Evolutionary conservation across 2,329 filamentous ascomycete species (phyloP).

Genomic region (Fusarium sp.): DNA sequence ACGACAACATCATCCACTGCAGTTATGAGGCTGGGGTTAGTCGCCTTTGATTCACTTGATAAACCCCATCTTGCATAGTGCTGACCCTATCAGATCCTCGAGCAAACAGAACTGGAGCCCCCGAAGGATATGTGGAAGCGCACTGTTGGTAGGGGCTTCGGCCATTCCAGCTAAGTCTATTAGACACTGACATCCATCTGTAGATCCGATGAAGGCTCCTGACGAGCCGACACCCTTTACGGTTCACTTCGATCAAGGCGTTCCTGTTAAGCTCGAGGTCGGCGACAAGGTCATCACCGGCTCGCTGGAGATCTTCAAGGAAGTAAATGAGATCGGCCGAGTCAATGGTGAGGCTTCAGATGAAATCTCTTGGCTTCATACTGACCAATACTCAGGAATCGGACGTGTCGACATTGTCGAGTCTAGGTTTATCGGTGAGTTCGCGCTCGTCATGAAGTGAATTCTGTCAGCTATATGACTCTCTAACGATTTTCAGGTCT

Average conservation of each 20-base stretch:
- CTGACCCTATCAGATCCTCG: slow-evolving; percentile 45
- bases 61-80: no score
- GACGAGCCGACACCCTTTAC: slow-evolving; percentile 74
- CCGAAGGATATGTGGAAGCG: slow-evolving; percentile 78
- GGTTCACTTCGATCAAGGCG: slow-evolving; percentile 74
- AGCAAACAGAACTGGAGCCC: slow-evolving; percentile 68
- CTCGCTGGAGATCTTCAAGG: slow-evolving; percentile 74
- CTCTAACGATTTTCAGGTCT: background rate
- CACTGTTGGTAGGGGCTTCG: no score
- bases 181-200: background rate
- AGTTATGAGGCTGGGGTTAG: slow-evolving; percentile 32
- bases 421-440: slow-evolving; percentile 26
- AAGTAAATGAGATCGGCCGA: slow-evolving; percentile 63
- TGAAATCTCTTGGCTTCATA: no score
- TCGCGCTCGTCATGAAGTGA: no score
- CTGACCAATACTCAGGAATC: background rate
- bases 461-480: no score
- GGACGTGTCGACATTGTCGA: slow-evolving; percentile 45
- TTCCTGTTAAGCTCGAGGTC: slow-evolving; percentile 72
- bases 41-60: no score
- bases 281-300: slow-evolving; percentile 70
- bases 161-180: slow-evolving; percentile 29
- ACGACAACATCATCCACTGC: slow-evolving; percentile 49
- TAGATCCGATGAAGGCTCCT: slow-evolving; percentile 71
- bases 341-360: slow-evolving; percentile 13